Evolutionary conservation across 2,329 filamentous ascomycete genomes (phyloP).

Genomic region (Cadophora gregata): DNA sequence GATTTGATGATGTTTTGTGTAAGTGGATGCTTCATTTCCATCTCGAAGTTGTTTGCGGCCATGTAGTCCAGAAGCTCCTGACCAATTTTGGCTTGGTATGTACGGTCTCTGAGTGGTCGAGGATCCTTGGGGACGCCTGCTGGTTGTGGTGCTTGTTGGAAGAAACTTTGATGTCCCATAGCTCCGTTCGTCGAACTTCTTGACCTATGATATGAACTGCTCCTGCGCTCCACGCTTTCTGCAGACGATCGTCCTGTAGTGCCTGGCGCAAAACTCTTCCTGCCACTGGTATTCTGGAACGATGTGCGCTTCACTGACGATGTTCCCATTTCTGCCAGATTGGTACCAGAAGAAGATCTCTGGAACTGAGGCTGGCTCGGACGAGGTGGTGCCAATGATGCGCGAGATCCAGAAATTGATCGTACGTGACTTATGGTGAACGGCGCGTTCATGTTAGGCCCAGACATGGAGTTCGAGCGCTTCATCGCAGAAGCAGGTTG

Average conservation of each 20-base stretch:
- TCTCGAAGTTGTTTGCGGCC: constrained; percentile 91
- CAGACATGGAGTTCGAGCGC: constrained; percentile 80
- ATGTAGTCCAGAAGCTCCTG: constrained; percentile 93
- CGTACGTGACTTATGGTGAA: constrained; percentile 77
- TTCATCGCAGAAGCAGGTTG: constrained; percentile 95
- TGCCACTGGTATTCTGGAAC: constrained; percentile 67
- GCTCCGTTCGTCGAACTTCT: constrained; percentile 72
- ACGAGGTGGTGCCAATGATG: constrained; percentile 83
- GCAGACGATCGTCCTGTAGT: constrained; percentile 40
- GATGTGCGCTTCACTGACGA: constrained; percentile 87
- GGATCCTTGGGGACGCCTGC: constrained; percentile 88
- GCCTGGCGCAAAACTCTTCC: constrained; percentile 64
- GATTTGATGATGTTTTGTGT: constrained; percentile 90
- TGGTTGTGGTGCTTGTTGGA: constrained; percentile 81
- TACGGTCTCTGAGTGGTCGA: constrained; percentile 80
- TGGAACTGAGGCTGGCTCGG: constrained; percentile 88
- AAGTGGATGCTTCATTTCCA: constrained; percentile 96
- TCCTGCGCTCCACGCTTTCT: constrained; percentile 67
- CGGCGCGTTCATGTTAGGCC: constrained; percentile 62
- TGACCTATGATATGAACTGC: constrained; percentile 80
- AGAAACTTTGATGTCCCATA: constrained; percentile 89
- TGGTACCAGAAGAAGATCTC: constrained; percentile 81
- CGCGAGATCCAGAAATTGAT: constrained; percentile 80
- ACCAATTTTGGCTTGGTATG: constrained; percentile 81
- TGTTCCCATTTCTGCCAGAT: constrained; percentile 78